Percentiles rank a stretch among this genome's conserved stretches.
Conservation (phyloP, 164 flowering plant species). For the Paratinospora sagittata region DNA sequence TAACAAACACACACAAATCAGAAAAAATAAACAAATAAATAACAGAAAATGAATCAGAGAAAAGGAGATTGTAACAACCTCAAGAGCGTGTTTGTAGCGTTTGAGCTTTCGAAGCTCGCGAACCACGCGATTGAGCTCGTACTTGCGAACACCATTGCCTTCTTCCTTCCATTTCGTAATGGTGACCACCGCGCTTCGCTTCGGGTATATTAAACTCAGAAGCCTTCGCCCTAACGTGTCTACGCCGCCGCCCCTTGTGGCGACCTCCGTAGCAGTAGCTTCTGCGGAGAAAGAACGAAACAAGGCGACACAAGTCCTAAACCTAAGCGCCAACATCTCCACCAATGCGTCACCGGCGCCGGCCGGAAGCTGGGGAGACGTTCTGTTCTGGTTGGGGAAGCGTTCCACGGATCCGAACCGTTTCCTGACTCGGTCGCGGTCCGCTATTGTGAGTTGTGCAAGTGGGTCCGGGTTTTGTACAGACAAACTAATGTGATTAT, state of each 20-base stretch:
- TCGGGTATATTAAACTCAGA: conserved; percentile 44
- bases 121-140: conserved; percentile 70
- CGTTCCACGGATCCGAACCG: no score
- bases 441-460: no score
- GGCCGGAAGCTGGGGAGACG: neutral
- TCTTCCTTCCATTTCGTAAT: conserved; percentile 72
- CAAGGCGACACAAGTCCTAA: conserved; percentile 24
- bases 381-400: neutral
- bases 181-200: conserved; percentile 59
- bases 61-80: conserved; percentile 36
- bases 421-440: no score
- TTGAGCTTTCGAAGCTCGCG: conserved; percentile 66
- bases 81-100: conserved; percentile 79
- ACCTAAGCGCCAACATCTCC: conserved; percentile 37
- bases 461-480: no score
- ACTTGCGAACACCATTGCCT: conserved; percentile 57
- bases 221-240: conserved; percentile 71
- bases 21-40: no score
- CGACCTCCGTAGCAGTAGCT: conserved; percentile 6
- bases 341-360: no score
- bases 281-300: conserved; percentile 35
- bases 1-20: neutral
- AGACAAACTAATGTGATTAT: no score
- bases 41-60: no score
- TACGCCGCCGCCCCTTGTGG: conserved; percentile 10